phyloP scores from a whole-genome alignment of 345 rosid genomes.

The Gossypium turneri region DNA sequence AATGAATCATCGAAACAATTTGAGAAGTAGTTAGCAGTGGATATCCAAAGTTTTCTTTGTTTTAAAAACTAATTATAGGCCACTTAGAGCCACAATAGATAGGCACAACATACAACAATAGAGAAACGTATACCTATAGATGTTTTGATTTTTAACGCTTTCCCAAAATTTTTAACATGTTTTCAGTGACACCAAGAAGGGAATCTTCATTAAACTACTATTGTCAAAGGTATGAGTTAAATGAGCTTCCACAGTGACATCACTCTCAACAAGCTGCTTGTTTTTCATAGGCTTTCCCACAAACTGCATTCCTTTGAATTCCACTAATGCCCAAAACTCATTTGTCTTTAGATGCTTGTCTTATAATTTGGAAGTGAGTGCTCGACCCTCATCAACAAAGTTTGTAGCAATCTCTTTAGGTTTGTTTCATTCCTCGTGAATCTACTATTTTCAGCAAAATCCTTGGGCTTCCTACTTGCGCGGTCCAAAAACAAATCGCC shows the following conservation, averaged over 20 bases:
- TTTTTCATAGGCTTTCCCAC: conserved; percentile 88
- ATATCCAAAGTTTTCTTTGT: not conserved
- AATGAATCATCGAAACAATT: not conserved
- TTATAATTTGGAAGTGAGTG: conserved; percentile 97
- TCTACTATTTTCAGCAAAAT: conserved; percentile 43
- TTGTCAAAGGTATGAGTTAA: conserved; percentile 70
- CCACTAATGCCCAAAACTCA: conserved; percentile 86
- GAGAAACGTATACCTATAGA: not conserved
- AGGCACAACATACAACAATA: not conserved
- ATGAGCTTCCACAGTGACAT: conserved; percentile 85
- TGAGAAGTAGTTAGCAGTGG: not conserved
- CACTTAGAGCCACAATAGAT: not conserved
- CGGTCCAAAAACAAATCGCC: conserved; percentile 91
- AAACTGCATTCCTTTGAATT: conserved; percentile 95
- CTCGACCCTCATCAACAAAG: conserved; percentile 87
- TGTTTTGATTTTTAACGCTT: conserved; percentile 54
- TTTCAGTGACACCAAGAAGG: conserved; percentile 77
- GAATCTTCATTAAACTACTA: conserved; percentile 37
- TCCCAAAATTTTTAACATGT: conserved; percentile 92
- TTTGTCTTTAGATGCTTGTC: conserved; percentile 90
- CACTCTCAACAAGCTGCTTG: conserved; percentile 90
- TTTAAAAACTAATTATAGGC: not conserved
- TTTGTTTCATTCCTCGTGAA: conserved; percentile 79
- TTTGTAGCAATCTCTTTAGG: conserved; percentile 88
- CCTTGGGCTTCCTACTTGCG: conserved; percentile 52